Conservation (phyloP, 2,329 filamentous ascomycete species). For the Microcyclospora pomicola region DNA sequence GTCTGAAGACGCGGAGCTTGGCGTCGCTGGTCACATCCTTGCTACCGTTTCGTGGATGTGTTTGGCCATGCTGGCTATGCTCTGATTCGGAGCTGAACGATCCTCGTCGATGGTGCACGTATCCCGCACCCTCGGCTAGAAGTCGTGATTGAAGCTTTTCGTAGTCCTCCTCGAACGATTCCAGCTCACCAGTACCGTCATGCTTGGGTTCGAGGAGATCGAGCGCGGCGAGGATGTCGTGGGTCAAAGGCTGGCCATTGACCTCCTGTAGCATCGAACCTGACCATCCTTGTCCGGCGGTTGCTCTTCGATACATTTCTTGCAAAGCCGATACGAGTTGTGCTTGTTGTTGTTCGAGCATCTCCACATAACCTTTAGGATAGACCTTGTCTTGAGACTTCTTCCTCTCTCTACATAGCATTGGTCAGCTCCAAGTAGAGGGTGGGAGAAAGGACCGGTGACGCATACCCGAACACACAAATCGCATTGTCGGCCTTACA, state of each 20-base stretch:
- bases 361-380: slow-evolving; percentile 54
- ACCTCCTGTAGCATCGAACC: slow-evolving; percentile 39
- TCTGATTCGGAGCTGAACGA: slow-evolving; percentile 47
- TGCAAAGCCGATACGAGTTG: slow-evolving; percentile 49
- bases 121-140: slow-evolving; percentile 38
- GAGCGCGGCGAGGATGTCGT: slow-evolving; percentile 48
- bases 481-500: slow-evolving; percentile 52
- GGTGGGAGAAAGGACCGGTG: neutral
- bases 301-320: slow-evolving; percentile 43
- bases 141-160: slow-evolving; percentile 41
- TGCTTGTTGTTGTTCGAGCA: slow-evolving; percentile 51
- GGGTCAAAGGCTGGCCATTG: slow-evolving; percentile 46
- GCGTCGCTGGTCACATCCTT: slow-evolving; percentile 24
- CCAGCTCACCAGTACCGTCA: slow-evolving; percentile 32
- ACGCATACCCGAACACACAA: slow-evolving; percentile 43
- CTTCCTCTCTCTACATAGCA: slow-evolving; percentile 37
- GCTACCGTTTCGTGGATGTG: slow-evolving; percentile 11
- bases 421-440: slow-evolving; percentile 1
- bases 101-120: slow-evolving; percentile 33
- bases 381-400: slow-evolving; percentile 55
- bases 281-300: slow-evolving; percentile 41
- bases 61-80: slow-evolving; percentile 30
- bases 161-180: slow-evolving; percentile 46
- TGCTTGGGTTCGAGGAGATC: slow-evolving; percentile 40
- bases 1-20: slow-evolving; percentile 19